Conservation (phyloP, 805 yeast genomes). For the Metschnikowia chrysomelidarum region DNA sequence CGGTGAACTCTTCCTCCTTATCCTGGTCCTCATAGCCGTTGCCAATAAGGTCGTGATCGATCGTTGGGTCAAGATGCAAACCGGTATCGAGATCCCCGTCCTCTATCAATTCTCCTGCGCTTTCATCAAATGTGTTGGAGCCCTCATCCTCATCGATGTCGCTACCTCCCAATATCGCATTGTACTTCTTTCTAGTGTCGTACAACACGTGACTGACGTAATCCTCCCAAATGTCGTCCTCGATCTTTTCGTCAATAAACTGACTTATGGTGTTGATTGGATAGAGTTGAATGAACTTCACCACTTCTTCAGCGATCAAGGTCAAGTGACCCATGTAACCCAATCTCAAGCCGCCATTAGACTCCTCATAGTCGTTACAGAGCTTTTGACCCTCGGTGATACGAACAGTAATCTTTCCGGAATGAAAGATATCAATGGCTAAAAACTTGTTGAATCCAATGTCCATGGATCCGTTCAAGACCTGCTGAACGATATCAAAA, state of each 20-base stretch:
- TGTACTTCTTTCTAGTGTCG: constrained; percentile 90
- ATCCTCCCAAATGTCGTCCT: constrained; percentile 63
- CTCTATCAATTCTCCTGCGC: constrained; percentile 38
- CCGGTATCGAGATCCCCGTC: constrained; percentile 31
- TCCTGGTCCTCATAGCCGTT: constrained; percentile 27
- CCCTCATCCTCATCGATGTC: constrained; percentile 40
- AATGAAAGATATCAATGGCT: constrained; percentile 58
- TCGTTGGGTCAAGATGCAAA: constrained; percentile 29
- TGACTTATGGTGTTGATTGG: constrained; percentile 39
- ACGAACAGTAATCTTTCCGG: constrained; percentile 41
- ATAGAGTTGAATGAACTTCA: constrained; percentile 34
- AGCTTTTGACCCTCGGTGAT: constrained; percentile 46
- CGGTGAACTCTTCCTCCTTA: constrained; percentile 21
- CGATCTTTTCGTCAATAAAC: constrained; percentile 36
- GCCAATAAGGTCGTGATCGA: constrained; percentile 30
- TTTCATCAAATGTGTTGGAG: constrained; percentile 28
- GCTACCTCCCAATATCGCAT: constrained; percentile 85
- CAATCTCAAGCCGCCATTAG: constrained; percentile 26
- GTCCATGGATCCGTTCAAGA: constrained; percentile 47
- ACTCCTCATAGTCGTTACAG: constrained; percentile 26
- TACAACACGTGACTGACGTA: constrained; percentile 81
- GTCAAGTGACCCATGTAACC: constrained; percentile 35
- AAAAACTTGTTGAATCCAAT: constrained; percentile 47
- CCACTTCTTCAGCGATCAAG: constrained; percentile 32
- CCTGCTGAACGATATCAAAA: constrained; percentile 48